A percentile compares a stretch with the other conserved stretches of the same genome.
These are phyloP conservation scores for Brassica napus DNA, from an alignment of 345 rosid species.

Conservation along the genomic window DNA sequence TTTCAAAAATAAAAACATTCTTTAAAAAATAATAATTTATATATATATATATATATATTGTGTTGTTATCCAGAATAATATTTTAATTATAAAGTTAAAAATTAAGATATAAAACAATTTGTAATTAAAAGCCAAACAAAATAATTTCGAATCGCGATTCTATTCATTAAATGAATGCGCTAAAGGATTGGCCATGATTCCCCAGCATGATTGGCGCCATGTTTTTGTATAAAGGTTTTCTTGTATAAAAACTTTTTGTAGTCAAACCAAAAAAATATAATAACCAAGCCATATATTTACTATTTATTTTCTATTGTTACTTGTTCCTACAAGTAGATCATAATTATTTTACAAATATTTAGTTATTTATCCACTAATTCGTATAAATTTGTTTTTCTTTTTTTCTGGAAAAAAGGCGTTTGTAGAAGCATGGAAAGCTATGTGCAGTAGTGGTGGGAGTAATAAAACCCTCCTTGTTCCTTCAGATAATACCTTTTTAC, in stretches of 20 bases:
- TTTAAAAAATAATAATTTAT: too few relatives aligned
- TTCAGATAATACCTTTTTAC: slow-evolving; percentile 36
- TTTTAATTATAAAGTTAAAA: too few relatives aligned
- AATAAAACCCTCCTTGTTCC: slow-evolving; percentile 34
- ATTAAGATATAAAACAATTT: too few relatives aligned
- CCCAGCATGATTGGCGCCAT: neutral
- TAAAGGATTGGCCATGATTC: neutral
- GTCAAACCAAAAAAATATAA: neutral
- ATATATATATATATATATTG: too few relatives aligned
- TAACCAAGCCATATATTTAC: neutral
- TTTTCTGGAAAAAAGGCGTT: slow-evolving; percentile 41
- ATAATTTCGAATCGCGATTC: neutral
- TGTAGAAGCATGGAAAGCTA: slow-evolving; percentile 45
- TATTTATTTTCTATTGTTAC: neutral
- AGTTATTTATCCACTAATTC: neutral
- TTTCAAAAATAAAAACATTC: too few relatives aligned
- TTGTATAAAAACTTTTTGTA: neutral
- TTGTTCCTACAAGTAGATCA: neutral
- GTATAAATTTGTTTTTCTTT: neutral
- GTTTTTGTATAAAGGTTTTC: neutral
- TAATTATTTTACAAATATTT: neutral
- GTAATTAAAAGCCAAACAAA: too few relatives aligned
- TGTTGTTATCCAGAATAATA: too few relatives aligned
- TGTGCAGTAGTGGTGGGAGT: slow-evolving; percentile 33
- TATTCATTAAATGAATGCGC: neutral